Percentiles rank a stretch among this genome's conserved stretches.
Evolutionary conservation across 306 rosid genomes (phyloP).

Genomic region (Erythrophleum fordii): DNA sequence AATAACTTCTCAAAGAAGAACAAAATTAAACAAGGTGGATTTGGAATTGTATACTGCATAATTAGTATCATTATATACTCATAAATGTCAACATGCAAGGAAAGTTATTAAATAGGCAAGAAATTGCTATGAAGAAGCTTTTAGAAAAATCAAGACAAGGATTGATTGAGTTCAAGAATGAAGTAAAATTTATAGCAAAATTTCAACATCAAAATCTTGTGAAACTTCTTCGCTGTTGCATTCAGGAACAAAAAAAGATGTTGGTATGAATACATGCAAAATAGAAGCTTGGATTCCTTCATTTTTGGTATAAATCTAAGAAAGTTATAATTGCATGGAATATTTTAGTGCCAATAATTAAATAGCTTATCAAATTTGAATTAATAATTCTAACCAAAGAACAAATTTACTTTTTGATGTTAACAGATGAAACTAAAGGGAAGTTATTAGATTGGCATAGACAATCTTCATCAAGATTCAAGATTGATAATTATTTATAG

Average conservation of each 20-base stretch:
- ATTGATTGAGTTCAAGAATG: constrained; percentile 33
- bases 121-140: constrained; percentile 47
- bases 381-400: background rate
- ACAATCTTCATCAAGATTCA: constrained; percentile 24
- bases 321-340: background rate
- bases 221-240: constrained; percentile 44
- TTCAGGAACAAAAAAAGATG: constrained; percentile 32
- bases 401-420: background rate
- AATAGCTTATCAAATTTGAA: background rate
- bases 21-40: constrained; percentile 34
- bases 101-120: constrained; percentile 29
- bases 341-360: background rate
- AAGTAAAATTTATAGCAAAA: constrained; percentile 36
- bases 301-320: constrained; percentile 26
- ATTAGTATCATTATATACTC: background rate
- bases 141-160: constrained; percentile 38
- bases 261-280: constrained; percentile 10
- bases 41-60: constrained; percentile 36
- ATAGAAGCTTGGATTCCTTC: constrained; percentile 34
- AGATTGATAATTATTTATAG: background rate
- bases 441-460: background rate
- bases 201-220: constrained; percentile 44
- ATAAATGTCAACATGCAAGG: constrained; percentile 25
- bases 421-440: background rate
- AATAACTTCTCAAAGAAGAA: constrained; percentile 3